Evolutionary conservation across 2,329 filamentous ascomycete species (phyloP).

Genomic region (Esteya vermicola): DNA sequence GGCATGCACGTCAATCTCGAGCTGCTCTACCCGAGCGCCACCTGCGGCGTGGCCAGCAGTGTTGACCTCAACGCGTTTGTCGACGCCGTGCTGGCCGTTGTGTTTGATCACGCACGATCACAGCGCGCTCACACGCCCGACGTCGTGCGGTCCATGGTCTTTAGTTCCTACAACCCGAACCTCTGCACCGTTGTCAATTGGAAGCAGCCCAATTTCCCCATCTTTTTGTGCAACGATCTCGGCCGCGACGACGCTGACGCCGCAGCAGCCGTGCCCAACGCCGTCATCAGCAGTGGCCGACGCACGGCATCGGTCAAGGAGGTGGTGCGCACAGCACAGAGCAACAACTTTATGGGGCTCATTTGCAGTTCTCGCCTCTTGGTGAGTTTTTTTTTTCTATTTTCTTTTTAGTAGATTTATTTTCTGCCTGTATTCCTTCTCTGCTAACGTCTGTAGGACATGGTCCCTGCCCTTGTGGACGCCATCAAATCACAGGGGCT

Average conservation of each 20-base stretch:
- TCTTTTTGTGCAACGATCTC: constrained; percentile 88
- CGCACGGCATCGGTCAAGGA: constrained; percentile 84
- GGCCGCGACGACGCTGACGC: constrained; percentile 34
- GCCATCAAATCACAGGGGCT: constrained; percentile 90
- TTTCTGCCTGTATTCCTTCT: background rate
- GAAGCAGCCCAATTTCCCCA: constrained; percentile 98
- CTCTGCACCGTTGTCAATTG: constrained; percentile 93
- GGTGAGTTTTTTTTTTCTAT: constrained; percentile 37
- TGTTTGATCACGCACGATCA: constrained; percentile 78
- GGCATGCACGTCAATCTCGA: constrained; percentile 86
- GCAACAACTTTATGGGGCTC: constrained; percentile 96
- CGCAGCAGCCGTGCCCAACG: constrained; percentile 19
- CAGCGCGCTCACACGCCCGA: constrained; percentile 52
- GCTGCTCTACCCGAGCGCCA: constrained; percentile 67
- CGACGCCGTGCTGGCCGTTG: constrained; percentile 67
- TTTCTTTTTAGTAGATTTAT: background rate
- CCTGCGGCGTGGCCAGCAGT: constrained; percentile 47
- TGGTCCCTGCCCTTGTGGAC: constrained; percentile 82
- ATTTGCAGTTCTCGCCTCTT: constrained; percentile 79
- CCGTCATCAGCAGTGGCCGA: constrained; percentile 45
- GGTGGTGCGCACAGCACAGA: constrained; percentile 79
- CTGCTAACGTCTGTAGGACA: constrained; percentile 50
- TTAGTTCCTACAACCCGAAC: constrained; percentile 81
- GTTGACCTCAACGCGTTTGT: constrained; percentile 77
- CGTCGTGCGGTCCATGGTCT: constrained; percentile 74